Conservation (phyloP, 2,329 filamentous ascomycete species). For the Penicillium sp. region DNA sequence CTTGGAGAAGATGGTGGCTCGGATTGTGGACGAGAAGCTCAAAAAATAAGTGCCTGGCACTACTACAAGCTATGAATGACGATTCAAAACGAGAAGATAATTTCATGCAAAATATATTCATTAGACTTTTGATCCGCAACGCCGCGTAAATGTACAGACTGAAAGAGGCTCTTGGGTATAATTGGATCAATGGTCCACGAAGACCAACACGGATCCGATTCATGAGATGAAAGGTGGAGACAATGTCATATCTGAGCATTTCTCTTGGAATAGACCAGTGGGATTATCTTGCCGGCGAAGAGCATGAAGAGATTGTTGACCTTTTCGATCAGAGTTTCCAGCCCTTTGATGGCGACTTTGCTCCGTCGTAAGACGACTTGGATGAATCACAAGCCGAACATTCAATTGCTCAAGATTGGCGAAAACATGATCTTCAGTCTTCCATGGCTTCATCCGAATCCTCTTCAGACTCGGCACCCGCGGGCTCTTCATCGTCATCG, state of each 20-base stretch:
- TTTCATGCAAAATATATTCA: conserved; percentile 5
- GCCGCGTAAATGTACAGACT: conserved; percentile 16
- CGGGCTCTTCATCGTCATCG: conserved; percentile 45
- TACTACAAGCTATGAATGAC: conserved; percentile 4
- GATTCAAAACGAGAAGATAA: conserved; percentile 9
- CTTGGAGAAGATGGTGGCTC: conserved; percentile 66
- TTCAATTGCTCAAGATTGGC: conserved; percentile 2
- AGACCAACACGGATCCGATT: not conserved
- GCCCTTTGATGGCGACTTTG: no score
- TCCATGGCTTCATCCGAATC: conserved; percentile 41
- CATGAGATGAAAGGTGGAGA: no score
- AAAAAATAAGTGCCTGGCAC: conserved; percentile 27
- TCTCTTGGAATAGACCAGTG: no score
- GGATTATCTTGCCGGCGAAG: no score
- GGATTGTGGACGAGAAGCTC: conserved; percentile 67
- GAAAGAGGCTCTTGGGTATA: conserved; percentile 18
- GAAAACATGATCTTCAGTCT: no score
- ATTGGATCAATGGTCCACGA: conserved; percentile 2
- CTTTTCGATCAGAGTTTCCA: no score
- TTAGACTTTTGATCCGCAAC: conserved; percentile 7
- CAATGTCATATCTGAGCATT: no score
- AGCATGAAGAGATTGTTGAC: no score
- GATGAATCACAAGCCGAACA: no score
- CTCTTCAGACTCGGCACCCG: conserved; percentile 42
- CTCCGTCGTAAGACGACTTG: no score